Base-by-base conservation (phyloP, 1,284 basidiomycete species). In the Taiwanofungus camphoratus region DNA sequence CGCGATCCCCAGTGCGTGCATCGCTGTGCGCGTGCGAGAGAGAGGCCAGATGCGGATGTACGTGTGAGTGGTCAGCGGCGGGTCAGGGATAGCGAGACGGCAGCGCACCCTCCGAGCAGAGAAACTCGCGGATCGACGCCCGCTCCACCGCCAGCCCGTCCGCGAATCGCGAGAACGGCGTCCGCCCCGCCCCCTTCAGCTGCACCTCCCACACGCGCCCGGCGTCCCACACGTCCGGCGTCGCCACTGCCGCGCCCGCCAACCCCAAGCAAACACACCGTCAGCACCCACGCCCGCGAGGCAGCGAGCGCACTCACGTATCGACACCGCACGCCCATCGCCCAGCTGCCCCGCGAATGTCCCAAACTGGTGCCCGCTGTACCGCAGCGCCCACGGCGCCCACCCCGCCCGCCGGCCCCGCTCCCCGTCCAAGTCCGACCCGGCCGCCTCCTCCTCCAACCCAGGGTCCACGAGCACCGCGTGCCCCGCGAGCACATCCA, bases 311-410 rank as follows among this genome's bases (percentile, higher is more conserved):
- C 56, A 72, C 74, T 58, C 52, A 88, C 88, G 62, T 40, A 99
- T 76, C 7, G 89, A 89, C 22, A 93, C 87, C 0, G 95, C 95
- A 12, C 95, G 77, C 0, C 95, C 95, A 58, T 99, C 95, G 7
- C 95, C 95, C 2, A 99, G 75, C 63, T 98, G 95, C n/a, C 93
- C 92, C 2, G 95, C 95, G 86, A 88, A 98, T 4, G 60, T 66
- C 1, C 93, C 95, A 57, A 98, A 98, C 61, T 98, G 94, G 61
- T 93, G 90, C 0, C 91, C 89, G 53, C 81, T 84, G 59, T 96
- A 97, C 22, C 92, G 73, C 22, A 92, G 71, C 6, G 87, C 82
- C 89, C 91, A 96, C 0, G 93, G 91, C 1, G 85, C 87, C 57
- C 92, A 93, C 2, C 71, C n/a, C n/a, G n/a, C n/a, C n/a, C n/a